Base-by-base conservation (phyloP, 331 rosid genomes). In the Pyracantha coccinea region DNA sequence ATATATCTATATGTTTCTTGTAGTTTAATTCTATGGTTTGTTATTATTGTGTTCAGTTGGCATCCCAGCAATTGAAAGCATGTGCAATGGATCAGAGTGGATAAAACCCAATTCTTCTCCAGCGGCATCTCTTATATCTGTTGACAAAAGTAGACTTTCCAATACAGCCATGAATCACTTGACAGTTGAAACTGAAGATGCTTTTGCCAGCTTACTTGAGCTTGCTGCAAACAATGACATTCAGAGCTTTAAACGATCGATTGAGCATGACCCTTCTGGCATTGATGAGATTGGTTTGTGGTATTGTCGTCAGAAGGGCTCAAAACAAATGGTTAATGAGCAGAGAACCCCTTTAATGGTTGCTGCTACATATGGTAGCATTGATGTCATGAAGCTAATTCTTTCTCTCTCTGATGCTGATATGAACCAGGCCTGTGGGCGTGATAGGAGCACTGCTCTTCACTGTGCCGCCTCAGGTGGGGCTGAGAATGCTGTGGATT, bases 391-490 rank as follows among this genome's bases (percentile, higher is more conserved):
- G 81, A 86, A 86, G 72, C 60, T 93, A 77, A 86, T 93, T 77
- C 83, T 93, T 66, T 82, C 93, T 66, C 66, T 86, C 7, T 88
- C 96, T 27, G 88, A 61, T 61, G 87, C 84, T 41, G 92, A 93
- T 58, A 71, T 89, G 8, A 91, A 93, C 62, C 78, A 78, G 4
- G 68, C 86, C 7, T 90, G 90, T 15, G 92, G 98, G 14, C 77
- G 80, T 77, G 97, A 93, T 74, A 75, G 87, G 79, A 88, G 91
- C 88, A 93, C 98, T 17, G 91, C 98, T 55, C 97, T 93, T 81
- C 98, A 93, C 77, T 93, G 98, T 52, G 98, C 97, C 7, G 93
- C 98, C 16, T 89, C 93, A 0, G 97, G 98, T 44, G 98, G 98
- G 78, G 86, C 97, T 78, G 85, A 85, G 19, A 89, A 91, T 66